phyloP scores from a whole-genome alignment of 1,284 basidiomycete genomes.

The Ceratobasidium theobromae region DNA sequence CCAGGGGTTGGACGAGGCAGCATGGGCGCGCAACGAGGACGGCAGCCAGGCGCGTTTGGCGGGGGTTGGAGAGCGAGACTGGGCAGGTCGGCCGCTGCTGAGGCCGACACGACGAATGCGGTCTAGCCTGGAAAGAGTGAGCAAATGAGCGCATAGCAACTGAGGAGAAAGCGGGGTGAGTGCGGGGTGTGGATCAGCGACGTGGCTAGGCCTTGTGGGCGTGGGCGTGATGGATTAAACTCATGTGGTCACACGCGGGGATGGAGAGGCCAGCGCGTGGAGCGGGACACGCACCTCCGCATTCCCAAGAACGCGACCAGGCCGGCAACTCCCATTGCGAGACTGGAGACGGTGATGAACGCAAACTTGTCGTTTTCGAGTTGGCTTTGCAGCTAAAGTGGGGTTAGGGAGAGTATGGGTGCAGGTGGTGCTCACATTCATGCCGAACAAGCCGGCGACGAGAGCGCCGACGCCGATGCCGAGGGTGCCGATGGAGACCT shows the following conservation, averaged over 20 bases:
- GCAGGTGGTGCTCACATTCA: constrained; percentile 72
- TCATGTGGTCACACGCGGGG: constrained; percentile 30
- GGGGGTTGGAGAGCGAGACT: neutral
- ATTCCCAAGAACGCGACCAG: constrained; percentile 62
- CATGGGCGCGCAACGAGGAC: constrained; percentile 18
- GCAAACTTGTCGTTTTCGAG: constrained; percentile 68
- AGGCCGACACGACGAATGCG: constrained; percentile 47
- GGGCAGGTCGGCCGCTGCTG: constrained; percentile 6
- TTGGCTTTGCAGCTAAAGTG: constrained; percentile 61
- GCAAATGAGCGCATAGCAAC: no score
- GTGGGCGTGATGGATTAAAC: neutral
- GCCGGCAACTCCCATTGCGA: constrained; percentile 56
- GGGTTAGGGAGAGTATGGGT: neutral
- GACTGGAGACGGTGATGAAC: constrained; percentile 62
- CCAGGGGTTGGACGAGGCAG: no score
- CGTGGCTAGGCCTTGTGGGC: neutral
- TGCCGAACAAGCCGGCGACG: constrained; percentile 89
- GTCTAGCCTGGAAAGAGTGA: constrained; percentile 45
- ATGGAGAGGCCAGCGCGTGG: constrained; percentile 31
- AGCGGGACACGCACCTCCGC: constrained; percentile 51
- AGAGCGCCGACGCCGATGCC: constrained; percentile 93
- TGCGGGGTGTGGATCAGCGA: constrained; percentile 21
- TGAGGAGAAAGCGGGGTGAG: constrained; percentile 19
- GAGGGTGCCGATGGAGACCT: constrained; percentile 93
- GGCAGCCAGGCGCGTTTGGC: constrained; percentile 20